Evolutionary conservation across 345 rosid genomes (phyloP), one percentile per base, ranked within the genome.

Genomic region (Salix udensis): DNA sequence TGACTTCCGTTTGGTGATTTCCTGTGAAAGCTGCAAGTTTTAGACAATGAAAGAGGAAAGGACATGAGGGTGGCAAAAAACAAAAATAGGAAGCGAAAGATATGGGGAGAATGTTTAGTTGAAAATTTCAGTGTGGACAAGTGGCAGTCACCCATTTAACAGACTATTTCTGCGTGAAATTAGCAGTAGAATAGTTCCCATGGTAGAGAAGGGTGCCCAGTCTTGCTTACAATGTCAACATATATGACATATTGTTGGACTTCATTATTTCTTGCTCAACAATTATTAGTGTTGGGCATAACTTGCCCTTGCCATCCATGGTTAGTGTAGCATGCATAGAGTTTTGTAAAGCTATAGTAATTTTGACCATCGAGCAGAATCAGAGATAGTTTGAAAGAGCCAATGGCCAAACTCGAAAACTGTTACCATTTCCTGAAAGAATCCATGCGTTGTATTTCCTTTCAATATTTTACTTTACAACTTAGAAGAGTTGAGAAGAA

Each of bases 401-500:
- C 61, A 21, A 23, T n/a, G 61, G 26, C 28, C 14, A 58, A 23
- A n/a, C 24, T 58, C 15, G 28, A 23, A 53, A n/a, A 28, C 6
- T 42, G 69, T 40, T 12, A 3, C 21, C 16, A 77, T 77, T 67
- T 53, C 2, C 16, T 2, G 19, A 28, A 65, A 16, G 58, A 28
- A 70, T 24, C 24, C 66, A n/a, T n/a, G 64, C 21, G 48, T 72
- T 6, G 34, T 65, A 15, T 61, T 68, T 13, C 53, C 46, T 64
- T 70, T 23, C 65, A 55, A 65, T 30, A 78, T 30, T 67, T 66
- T 21, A 67, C 70, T 75, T 50, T n/a, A 67, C 61, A 24, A 28
- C 68, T 23, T 6, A 40, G 52, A 74, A 30, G 26, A 15, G 31
- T 16, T 26, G 36, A 46, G 19, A 2, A 42, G 53, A 67, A 23